phyloP scores from a whole-genome alignment of 169 alveolate genomes.

The Babesia ovis region DNA sequence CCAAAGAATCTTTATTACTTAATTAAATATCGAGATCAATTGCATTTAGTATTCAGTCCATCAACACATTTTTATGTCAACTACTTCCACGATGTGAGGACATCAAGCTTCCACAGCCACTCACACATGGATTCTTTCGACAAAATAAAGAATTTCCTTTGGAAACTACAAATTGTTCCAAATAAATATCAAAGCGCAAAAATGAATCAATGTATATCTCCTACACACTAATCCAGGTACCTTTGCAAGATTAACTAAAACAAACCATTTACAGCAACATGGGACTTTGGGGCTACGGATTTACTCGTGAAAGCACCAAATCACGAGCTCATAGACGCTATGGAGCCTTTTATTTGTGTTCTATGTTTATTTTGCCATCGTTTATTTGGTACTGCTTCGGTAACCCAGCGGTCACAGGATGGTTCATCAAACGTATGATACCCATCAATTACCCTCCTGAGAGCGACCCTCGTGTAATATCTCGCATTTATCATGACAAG shows the following conservation, averaged over 20 bases:
- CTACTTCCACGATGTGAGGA: too few relatives aligned
- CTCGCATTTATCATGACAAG: conserved; percentile 52
- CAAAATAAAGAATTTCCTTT: background rate
- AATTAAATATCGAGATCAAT: too few relatives aligned
- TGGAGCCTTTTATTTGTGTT: conserved; percentile 46
- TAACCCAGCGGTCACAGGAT: conserved; percentile 61
- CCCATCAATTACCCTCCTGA: conserved; percentile 67
- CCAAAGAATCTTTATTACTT: background rate
- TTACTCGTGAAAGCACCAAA: conserved; percentile 45
- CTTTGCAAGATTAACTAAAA: too few relatives aligned
- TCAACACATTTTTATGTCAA: too few relatives aligned
- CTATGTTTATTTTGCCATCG: conserved; percentile 66
- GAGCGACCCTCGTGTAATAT: conserved; percentile 63
- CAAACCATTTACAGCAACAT: conserved; percentile 11
- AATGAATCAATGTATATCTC: too few relatives aligned
- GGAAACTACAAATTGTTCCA: too few relatives aligned
- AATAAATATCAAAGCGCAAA: too few relatives aligned
- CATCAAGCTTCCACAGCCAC: background rate
- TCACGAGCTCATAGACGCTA: conserved; percentile 34
- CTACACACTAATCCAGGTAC: too few relatives aligned
- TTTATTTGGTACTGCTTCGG: conserved; percentile 58
- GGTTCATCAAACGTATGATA: conserved; percentile 49
- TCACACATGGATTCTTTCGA: background rate
- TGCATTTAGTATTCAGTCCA: too few relatives aligned
- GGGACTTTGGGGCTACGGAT: conserved; percentile 73